phyloP scores from a whole-genome alignment of 2,329 filamentous ascomycete genomes.

The Aureobasidium sp. region DNA sequence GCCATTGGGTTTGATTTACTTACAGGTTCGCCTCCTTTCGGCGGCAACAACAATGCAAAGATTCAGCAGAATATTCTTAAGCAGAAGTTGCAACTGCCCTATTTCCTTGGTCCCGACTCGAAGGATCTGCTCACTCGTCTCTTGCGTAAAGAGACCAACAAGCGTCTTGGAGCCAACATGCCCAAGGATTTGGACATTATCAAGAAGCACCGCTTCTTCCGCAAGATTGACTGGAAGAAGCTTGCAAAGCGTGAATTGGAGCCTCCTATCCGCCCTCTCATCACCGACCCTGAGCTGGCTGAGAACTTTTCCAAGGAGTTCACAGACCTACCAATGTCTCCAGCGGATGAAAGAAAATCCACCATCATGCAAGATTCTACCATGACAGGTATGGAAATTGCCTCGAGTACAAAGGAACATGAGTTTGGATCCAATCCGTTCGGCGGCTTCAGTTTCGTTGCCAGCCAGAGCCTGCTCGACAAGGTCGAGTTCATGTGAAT shows the following conservation, averaged over 20 bases:
- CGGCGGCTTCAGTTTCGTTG: constrained; percentile 46
- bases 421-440: constrained; percentile 36
- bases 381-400: constrained; percentile 16
- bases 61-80: constrained; percentile 94
- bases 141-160: constrained; percentile 82
- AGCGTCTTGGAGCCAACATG: constrained; percentile 81
- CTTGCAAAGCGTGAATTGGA: constrained; percentile 73
- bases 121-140: constrained; percentile 89
- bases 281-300: constrained; percentile 89
- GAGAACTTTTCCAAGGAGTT: constrained; percentile 97
- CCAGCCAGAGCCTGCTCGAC: constrained; percentile 42
- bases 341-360: constrained; percentile 40
- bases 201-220: constrained; percentile 93
- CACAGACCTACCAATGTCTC: constrained; percentile 74
- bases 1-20: constrained; percentile 87
- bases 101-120: constrained; percentile 82
- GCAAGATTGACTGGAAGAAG: constrained; percentile 89
- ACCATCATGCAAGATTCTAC: constrained; percentile 14
- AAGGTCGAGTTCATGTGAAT: constrained; percentile 25
- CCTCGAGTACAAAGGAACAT: not conserved
- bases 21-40: constrained; percentile 86
- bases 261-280: constrained; percentile 83
- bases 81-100: constrained; percentile 80
- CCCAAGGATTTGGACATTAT: constrained; percentile 77
- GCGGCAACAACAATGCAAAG: constrained; percentile 83